phyloP scores from a whole-genome alignment of 2,329 filamentous ascomycete genomes.

The Pseudopyrenochaeta lycopersici region DNA sequence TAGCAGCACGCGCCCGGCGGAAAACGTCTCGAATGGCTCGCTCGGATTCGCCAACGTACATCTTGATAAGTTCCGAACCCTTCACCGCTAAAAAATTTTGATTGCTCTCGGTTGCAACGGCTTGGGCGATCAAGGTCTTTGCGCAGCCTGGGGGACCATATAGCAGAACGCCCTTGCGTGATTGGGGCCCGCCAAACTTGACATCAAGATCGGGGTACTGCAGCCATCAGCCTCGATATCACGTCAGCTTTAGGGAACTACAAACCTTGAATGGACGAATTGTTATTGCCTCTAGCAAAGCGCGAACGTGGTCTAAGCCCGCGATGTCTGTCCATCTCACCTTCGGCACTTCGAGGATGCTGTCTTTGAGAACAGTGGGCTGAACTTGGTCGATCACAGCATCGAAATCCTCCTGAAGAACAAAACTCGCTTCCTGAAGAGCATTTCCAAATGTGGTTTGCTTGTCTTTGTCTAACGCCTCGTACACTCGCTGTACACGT shows the following conservation, averaged over 20 bases:
- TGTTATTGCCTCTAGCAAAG: conserved; percentile 64
- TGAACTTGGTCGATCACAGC: conserved; percentile 73
- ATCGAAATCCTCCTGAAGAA: conserved; percentile 64
- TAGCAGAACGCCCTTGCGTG: conserved; percentile 83
- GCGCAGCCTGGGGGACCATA: conserved; percentile 95
- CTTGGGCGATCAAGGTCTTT: conserved; percentile 91
- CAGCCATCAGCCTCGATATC: conserved; percentile 8
- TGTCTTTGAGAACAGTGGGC: conserved; percentile 87
- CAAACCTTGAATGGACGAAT: conserved; percentile 66
- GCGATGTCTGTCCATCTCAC: conserved; percentile 89
- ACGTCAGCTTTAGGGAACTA: not conserved
- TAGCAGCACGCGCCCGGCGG: conserved; percentile 81
- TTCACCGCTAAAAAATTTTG: conserved; percentile 96
- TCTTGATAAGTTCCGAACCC: conserved; percentile 90
- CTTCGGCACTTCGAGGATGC: conserved; percentile 87
- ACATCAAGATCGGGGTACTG: conserved; percentile 46
- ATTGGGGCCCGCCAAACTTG: conserved; percentile 46
- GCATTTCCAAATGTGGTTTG: conserved; percentile 30
- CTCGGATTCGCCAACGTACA: conserved; percentile 97
- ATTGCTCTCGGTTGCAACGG: conserved; percentile 86
- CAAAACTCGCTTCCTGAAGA: conserved; percentile 27
- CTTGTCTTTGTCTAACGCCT: conserved; percentile 27
- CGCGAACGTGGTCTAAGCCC: conserved; percentile 80
- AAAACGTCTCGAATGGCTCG: conserved; percentile 86
- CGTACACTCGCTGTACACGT: conserved; percentile 27